phyloP scores from a whole-genome alignment of 2,329 filamentous ascomycete genomes.

The Neonectria coccinea region DNA sequence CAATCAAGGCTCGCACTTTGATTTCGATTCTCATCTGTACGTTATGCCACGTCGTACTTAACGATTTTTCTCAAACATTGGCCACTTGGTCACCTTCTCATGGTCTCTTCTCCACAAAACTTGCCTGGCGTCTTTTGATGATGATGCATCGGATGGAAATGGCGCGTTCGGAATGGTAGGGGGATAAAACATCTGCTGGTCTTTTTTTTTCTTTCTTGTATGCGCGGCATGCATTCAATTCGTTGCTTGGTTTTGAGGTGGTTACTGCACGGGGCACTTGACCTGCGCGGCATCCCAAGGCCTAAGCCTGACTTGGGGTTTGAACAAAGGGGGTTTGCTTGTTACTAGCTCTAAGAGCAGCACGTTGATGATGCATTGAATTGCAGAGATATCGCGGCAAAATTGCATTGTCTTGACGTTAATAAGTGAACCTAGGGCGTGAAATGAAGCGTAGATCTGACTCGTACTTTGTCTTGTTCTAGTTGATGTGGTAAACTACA shows the following conservation, averaged over 20 bases:
- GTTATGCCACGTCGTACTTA: slow-evolving; percentile 50
- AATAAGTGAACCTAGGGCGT: background rate
- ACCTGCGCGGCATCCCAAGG: slow-evolving; percentile 4
- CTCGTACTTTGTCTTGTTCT: background rate
- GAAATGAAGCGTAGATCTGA: slow-evolving; percentile 3
- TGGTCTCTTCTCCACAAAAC: slow-evolving; percentile 34
- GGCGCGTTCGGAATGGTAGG: slow-evolving; percentile 38
- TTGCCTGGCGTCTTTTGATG: slow-evolving; percentile 43
- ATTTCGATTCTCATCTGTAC: slow-evolving; percentile 53
- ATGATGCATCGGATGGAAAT: slow-evolving; percentile 40
- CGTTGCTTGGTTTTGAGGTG: slow-evolving; percentile 31
- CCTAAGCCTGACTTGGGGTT: slow-evolving; percentile 37
- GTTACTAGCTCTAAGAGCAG: slow-evolving; percentile 32
- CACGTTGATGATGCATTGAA: slow-evolving; percentile 38
- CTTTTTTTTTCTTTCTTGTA: slow-evolving; percentile 23
- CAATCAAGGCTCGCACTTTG: slow-evolving; percentile 36
- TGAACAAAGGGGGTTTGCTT: slow-evolving; percentile 37
- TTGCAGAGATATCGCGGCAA: slow-evolving; percentile 31
- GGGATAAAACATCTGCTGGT: slow-evolving; percentile 32
- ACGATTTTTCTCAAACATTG: slow-evolving; percentile 48
- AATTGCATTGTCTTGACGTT: background rate
- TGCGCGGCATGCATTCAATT: slow-evolving; percentile 38
- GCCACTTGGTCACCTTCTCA: slow-evolving; percentile 39
- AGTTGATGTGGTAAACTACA: background rate
- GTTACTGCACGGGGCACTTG: background rate